Conservation (phyloP, 208 protist species). For the Crithidia sp. region DNA sequence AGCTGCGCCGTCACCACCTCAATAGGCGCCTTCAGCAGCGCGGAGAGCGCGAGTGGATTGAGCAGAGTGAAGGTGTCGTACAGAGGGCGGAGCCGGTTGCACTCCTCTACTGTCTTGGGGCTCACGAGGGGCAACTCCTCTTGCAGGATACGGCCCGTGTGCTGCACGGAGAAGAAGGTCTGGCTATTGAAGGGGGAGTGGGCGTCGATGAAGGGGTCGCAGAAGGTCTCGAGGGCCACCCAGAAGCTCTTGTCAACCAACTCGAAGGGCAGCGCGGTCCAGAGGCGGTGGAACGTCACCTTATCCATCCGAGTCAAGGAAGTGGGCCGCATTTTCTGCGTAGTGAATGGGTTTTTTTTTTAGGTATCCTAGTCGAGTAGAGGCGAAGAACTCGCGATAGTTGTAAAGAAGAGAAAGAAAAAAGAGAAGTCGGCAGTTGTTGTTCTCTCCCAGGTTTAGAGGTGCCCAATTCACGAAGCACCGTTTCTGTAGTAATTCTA, state of each 20-base stretch:
- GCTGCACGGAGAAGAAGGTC: slow-evolving; percentile 55
- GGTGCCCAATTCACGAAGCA: too few species aligned
- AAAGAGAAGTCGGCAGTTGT: too few species aligned
- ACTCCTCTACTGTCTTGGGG: slow-evolving; percentile 33
- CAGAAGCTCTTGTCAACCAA: slow-evolving; percentile 72
- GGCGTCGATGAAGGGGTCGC: slow-evolving; percentile 43
- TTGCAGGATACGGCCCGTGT: slow-evolving; percentile 40
- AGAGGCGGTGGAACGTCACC: slow-evolving; percentile 46
- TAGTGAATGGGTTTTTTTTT: background rate
- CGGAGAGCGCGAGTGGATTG: slow-evolving; percentile 72
- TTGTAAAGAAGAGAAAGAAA: too few species aligned
- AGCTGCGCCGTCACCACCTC: slow-evolving; percentile 78
- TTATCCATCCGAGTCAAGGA: slow-evolving; percentile 31
- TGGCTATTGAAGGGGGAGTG: slow-evolving; percentile 53
- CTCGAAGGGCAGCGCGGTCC: slow-evolving; percentile 51
- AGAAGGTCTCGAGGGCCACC: slow-evolving; percentile 58
- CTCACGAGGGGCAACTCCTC: slow-evolving; percentile 45
- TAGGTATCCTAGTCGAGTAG: background rate
- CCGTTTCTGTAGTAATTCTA: too few species aligned
- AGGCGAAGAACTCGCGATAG: too few species aligned
- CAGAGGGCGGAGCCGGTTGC: slow-evolving; percentile 56
- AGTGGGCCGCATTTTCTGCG: slow-evolving; percentile 12
- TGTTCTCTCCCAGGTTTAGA: too few species aligned
- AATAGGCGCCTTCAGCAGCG: slow-evolving; percentile 55
- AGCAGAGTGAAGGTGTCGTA: slow-evolving; percentile 75